These are phyloP conservation scores for Ophiocordyceps camponoti-floridani DNA, from an alignment of 2,329 filamentous ascomycete genomes.

Conservation along the genomic window DNA sequence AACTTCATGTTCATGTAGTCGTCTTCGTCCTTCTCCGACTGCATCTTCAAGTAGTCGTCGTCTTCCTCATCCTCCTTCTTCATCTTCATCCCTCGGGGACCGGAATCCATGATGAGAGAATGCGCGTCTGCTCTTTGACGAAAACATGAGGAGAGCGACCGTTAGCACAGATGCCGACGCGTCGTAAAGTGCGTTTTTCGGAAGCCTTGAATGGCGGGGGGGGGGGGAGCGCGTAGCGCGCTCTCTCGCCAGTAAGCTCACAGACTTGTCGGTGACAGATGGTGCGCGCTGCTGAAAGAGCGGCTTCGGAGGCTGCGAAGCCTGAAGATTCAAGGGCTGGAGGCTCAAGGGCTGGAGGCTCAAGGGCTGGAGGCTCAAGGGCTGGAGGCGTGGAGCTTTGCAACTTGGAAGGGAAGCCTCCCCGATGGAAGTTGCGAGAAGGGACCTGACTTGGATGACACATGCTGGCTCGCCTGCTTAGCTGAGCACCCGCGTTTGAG, in stretches of 20 bases:
- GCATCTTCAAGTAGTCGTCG: conserved; percentile 34
- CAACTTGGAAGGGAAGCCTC: too few species aligned
- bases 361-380: too few species aligned
- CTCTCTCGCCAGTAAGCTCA: background rate
- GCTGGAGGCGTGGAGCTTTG: too few species aligned
- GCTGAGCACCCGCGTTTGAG: too few species aligned
- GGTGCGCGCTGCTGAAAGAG: background rate
- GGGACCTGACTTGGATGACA: too few species aligned
- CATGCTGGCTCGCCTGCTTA: too few species aligned
- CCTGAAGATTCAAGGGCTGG: too few species aligned
- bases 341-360: too few species aligned
- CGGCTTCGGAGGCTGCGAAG: background rate
- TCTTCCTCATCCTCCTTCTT: conserved; percentile 44
- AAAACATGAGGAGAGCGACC: background rate
- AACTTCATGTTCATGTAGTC: conserved; percentile 98
- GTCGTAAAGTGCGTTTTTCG: background rate
- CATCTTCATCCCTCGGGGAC: background rate
- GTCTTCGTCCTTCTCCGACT: conserved; percentile 44
- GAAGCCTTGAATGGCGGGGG: background rate
- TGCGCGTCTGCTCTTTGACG: background rate
- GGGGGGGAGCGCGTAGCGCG: background rate
- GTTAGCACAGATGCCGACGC: background rate
- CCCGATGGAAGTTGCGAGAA: too few species aligned
- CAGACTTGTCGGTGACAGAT: background rate
- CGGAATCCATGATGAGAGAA: background rate